These are phyloP conservation scores for Quercus robur DNA, from an alignment of 306 rosid genomes.

Conservation along the genomic window DNA sequence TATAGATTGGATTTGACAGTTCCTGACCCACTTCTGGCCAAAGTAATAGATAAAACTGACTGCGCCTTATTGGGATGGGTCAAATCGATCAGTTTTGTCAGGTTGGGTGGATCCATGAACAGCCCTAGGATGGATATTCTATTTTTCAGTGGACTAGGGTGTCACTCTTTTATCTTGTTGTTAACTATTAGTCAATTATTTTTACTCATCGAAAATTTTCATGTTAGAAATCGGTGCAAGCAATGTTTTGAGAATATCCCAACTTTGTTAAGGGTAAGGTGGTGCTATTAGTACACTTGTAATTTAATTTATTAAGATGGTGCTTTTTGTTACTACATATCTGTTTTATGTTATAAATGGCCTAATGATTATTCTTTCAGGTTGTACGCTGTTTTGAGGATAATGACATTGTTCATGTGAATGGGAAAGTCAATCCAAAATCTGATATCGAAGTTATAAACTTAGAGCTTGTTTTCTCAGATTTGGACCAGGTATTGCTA, in stretches of 20 bases:
- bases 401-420: constrained; percentile 90
- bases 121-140: too few species aligned
- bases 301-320: neutral
- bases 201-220: neutral
- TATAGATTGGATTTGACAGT: too few species aligned
- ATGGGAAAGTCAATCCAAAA: constrained; percentile 88
- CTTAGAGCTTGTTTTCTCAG: constrained; percentile 91
- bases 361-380: constrained; percentile 39
- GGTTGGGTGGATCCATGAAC: too few species aligned
- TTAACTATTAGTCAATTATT: too few species aligned
- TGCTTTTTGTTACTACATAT: neutral
- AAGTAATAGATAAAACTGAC: too few species aligned
- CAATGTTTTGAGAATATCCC: neutral
- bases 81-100: too few species aligned
- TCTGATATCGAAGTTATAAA: constrained; percentile 90
- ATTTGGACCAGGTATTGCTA: constrained; percentile 87
- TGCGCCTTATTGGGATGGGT: too few species aligned
- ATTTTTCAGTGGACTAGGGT: too few species aligned
- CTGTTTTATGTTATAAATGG: constrained; percentile 12
- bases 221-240: neutral
- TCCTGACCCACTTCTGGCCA: too few species aligned
- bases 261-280: neutral
- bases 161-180: too few species aligned
- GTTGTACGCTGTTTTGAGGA: constrained; percentile 96
- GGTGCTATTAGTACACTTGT: neutral